phyloP scores from a whole-genome alignment of 148 eudicot species.

The Polygonum aviculare region DNA sequence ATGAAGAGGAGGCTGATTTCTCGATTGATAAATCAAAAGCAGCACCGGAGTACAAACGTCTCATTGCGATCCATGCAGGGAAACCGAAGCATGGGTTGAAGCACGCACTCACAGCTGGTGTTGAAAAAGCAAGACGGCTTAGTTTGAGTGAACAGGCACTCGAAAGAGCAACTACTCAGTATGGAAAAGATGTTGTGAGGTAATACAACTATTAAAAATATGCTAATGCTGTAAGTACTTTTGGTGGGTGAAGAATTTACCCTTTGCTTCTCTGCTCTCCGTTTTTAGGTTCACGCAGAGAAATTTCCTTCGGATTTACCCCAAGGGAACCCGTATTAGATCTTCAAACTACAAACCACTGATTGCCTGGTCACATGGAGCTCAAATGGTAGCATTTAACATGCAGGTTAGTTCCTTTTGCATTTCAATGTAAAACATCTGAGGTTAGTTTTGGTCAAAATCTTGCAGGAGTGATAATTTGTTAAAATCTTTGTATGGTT shows the following conservation, averaged over 20 bases:
- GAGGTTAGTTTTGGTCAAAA: neutral
- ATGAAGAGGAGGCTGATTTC: neutral
- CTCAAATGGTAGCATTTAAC: constrained; percentile 54
- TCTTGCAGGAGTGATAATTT: neutral
- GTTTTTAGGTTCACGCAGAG: constrained; percentile 37
- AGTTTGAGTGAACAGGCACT: constrained; percentile 44
- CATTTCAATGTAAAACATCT: neutral
- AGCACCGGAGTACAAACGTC: constrained; percentile 31
- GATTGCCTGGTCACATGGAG: constrained; percentile 48
- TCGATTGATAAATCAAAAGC: neutral
- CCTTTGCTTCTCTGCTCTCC: neutral
- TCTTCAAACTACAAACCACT: constrained; percentile 49
- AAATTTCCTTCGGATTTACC: constrained; percentile 45
- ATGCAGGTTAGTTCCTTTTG: constrained; percentile 35
- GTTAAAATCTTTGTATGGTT: neutral
- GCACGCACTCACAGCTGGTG: constrained; percentile 23
- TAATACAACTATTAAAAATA: constrained; percentile 6
- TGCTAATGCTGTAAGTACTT: neutral
- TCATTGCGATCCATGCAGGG: constrained; percentile 35
- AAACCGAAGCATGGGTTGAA: constrained; percentile 30
- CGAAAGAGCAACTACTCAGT: constrained; percentile 27
- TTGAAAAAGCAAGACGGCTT: constrained; percentile 22
- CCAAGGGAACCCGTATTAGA: constrained; percentile 36
- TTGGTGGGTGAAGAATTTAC: neutral
- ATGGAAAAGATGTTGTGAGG: constrained; percentile 42